phyloP scores from a whole-genome alignment of 371 early-diverging fungal species.

The Mucor sp. region DNA sequence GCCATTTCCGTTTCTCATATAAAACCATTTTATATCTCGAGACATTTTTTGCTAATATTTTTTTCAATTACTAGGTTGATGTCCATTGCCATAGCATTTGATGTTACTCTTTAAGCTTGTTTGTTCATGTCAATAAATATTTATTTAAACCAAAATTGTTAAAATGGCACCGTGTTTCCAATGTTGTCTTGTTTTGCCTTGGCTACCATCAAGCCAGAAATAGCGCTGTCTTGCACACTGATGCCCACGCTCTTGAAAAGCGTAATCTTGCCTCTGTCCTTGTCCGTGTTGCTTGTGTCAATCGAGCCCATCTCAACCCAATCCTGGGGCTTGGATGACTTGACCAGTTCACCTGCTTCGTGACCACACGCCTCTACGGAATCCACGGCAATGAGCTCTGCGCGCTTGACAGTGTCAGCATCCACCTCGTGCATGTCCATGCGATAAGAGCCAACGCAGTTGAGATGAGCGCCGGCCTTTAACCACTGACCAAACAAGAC shows the following conservation, averaged over 20 bases:
- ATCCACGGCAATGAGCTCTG: slow-evolving; percentile 52
- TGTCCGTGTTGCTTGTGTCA: slow-evolving; percentile 14
- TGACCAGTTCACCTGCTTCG: slow-evolving; percentile 63
- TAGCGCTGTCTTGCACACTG: slow-evolving; percentile 65
- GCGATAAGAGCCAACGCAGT: slow-evolving; percentile 63
- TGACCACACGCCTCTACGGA: slow-evolving; percentile 48
- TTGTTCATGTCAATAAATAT: neutral
- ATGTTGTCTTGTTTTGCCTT: slow-evolving; percentile 42
- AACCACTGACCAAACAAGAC: slow-evolving; percentile 57
- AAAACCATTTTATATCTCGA: neutral
- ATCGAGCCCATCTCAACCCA: slow-evolving; percentile 54
- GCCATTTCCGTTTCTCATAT: neutral
- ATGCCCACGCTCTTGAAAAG: slow-evolving; percentile 70
- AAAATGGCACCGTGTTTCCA: slow-evolving; percentile 48
- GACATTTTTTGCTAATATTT: neutral
- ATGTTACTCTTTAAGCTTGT: neutral
- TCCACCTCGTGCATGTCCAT: slow-evolving; percentile 68
- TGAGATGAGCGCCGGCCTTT: slow-evolving; percentile 55
- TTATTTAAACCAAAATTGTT: slow-evolving; percentile 1
- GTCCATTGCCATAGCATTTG: neutral
- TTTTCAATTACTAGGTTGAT: neutral
- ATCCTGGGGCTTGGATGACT: slow-evolving; percentile 41
- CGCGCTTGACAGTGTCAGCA: slow-evolving; percentile 41
- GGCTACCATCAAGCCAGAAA: slow-evolving; percentile 52
- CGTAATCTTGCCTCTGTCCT: slow-evolving; percentile 36